Percentiles rank a stretch among this genome's conserved stretches.
Conservation (phyloP, 805 yeast genomes). For the Candida methanosorbosa region DNA sequence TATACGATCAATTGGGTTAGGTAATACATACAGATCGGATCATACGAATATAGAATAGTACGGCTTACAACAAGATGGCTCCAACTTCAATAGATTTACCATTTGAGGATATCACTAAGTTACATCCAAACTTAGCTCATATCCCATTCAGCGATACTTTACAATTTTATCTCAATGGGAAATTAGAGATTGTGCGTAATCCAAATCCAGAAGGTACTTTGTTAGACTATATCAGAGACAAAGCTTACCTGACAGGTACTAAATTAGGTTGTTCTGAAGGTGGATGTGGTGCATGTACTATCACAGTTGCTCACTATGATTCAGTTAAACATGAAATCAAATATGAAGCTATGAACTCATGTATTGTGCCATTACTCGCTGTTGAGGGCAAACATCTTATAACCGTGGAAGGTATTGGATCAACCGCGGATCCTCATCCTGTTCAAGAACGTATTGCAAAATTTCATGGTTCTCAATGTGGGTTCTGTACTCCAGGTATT, state of each 20-base stretch:
- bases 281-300: constrained; percentile 44
- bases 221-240: constrained; percentile 32
- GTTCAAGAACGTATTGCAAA: constrained; percentile 41
- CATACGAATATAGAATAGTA: neutral
- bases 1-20: neutral
- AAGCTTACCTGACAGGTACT: constrained; percentile 32
- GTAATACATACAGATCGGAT: neutral
- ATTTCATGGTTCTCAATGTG: constrained; percentile 43
- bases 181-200: constrained; percentile 22
- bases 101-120: constrained; percentile 10
- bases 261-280: constrained; percentile 43
- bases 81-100: constrained; percentile 13
- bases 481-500: constrained; percentile 43
- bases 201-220: constrained; percentile 36
- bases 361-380: constrained; percentile 36
- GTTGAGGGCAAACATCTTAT: constrained; percentile 38
- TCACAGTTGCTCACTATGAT: constrained; percentile 29
- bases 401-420: constrained; percentile 41
- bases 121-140: constrained; percentile 15
- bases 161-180: constrained; percentile 32
- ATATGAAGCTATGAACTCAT: constrained; percentile 34
- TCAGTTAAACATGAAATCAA: constrained; percentile 16
- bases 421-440: constrained; percentile 31
- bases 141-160: constrained; percentile 18
- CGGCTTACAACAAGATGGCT: constrained; percentile 10